Conservation (phyloP, 257 asterid species). For the Solanum chiquidenum region DNA sequence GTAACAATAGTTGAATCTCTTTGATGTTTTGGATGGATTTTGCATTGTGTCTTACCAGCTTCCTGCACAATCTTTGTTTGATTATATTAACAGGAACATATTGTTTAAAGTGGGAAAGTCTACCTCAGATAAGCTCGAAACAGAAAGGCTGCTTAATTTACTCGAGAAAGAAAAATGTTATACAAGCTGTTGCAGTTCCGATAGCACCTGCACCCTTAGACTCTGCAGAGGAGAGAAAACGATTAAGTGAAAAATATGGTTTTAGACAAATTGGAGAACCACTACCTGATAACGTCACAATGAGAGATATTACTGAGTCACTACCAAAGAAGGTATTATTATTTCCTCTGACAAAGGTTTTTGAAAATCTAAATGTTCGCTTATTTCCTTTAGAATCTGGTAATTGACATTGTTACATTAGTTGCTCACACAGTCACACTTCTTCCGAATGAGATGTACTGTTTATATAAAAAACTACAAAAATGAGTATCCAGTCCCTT, state of each 20-base stretch:
- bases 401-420: not conserved
- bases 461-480: not conserved
- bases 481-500: not conserved
- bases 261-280: slow-evolving; percentile 89
- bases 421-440: not conserved
- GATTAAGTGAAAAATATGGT: slow-evolving; percentile 58
- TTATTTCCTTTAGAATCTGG: not conserved
- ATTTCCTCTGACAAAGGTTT: not conserved
- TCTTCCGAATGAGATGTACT: not conserved
- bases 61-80: not conserved
- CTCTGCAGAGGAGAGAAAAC: slow-evolving; percentile 40
- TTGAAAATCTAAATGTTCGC: not conserved
- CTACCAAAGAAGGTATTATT: slow-evolving; percentile 73
- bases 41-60: not conserved
- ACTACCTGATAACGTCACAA: slow-evolving; percentile 64
- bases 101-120: slow-evolving; percentile 46
- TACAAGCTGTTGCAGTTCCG: slow-evolving; percentile 66
- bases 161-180: slow-evolving; percentile 23
- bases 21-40: not conserved
- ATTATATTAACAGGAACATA: slow-evolving; percentile 26
- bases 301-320: slow-evolving; percentile 64
- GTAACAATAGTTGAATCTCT: not conserved
- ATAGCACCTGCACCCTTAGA: slow-evolving; percentile 54
- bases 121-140: slow-evolving; percentile 28
- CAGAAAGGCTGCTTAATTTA: slow-evolving; percentile 29